Conservation (phyloP, 2,329 filamentous ascomycete genomes). For the Mariannaea elegans region DNA sequence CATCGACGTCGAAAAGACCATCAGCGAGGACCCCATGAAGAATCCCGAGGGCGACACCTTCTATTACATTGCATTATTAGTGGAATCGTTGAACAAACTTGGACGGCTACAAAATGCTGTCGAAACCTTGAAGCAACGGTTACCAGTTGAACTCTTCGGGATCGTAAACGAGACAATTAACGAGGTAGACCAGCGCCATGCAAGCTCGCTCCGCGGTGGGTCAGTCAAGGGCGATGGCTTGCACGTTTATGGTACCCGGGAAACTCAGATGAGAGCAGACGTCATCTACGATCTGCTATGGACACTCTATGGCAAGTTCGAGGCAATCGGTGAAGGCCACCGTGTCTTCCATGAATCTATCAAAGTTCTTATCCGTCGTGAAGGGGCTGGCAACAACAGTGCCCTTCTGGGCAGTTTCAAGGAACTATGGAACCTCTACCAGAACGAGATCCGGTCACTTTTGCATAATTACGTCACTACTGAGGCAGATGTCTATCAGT, state of each 20-base stretch:
- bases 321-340: slow-evolving; percentile 95
- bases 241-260: slow-evolving; percentile 71
- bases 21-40: slow-evolving; percentile 87
- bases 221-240: slow-evolving; percentile 63
- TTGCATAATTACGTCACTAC: slow-evolving; percentile 97
- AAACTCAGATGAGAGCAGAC: slow-evolving; percentile 80
- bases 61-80: slow-evolving; percentile 85
- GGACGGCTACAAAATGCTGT: slow-evolving; percentile 86
- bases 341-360: slow-evolving; percentile 93
- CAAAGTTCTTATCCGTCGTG: slow-evolving; percentile 83
- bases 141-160: slow-evolving; percentile 92
- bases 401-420: slow-evolving; percentile 88
- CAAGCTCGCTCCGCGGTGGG: slow-evolving; percentile 75
- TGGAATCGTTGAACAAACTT: slow-evolving; percentile 91
- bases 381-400: slow-evolving; percentile 71
- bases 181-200: slow-evolving; percentile 92
- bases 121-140: slow-evolving; percentile 88
- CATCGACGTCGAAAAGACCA: slow-evolving; percentile 66
- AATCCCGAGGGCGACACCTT: slow-evolving; percentile 97
- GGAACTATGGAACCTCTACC: slow-evolving; percentile 96
- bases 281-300: slow-evolving; percentile 92
- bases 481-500: slow-evolving; percentile 78
- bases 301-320: slow-evolving; percentile 95
- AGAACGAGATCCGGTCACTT: slow-evolving; percentile 95
- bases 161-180: slow-evolving; percentile 95